Evolutionary conservation across 805 yeast species (phyloP).

Genomic region (Candida gorgasii): DNA sequence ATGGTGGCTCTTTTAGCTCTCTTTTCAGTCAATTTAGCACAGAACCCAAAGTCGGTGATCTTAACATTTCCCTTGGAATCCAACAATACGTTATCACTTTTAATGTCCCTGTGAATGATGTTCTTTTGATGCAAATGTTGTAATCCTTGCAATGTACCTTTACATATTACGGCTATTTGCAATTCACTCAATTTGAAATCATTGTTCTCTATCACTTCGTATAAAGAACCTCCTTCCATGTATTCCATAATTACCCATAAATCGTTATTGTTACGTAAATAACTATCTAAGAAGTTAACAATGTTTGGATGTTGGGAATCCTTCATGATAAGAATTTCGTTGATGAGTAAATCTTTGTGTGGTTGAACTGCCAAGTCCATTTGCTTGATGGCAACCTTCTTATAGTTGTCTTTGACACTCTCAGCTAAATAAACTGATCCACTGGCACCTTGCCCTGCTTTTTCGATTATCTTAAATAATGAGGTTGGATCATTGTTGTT

Average conservation of each 20-base stretch:
- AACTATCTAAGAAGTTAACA: slow-evolving; percentile 92
- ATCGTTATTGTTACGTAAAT: slow-evolving; percentile 73
- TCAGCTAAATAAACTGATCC: slow-evolving; percentile 93
- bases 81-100: slow-evolving; percentile 47
- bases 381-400: slow-evolving; percentile 92
- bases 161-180: slow-evolving; percentile 89
- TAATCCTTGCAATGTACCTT: slow-evolving; percentile 87
- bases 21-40: slow-evolving; percentile 76
- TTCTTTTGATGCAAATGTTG: slow-evolving; percentile 89
- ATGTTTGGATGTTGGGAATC: slow-evolving; percentile 93
- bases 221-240: slow-evolving; percentile 98
- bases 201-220: slow-evolving; percentile 93
- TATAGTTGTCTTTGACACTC: slow-evolving; percentile 53
- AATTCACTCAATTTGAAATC: slow-evolving; percentile 68
- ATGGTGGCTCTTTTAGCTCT: slow-evolving; percentile 75
- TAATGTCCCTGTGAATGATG: slow-evolving; percentile 71
- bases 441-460: slow-evolving; percentile 97
- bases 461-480: slow-evolving; percentile 70
- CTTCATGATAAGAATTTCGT: slow-evolving; percentile 95
- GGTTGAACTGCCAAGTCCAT: slow-evolving; percentile 92
- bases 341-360: slow-evolving; percentile 89
- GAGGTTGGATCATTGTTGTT: slow-evolving; percentile 84
- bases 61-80: slow-evolving; percentile 46
- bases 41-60: slow-evolving; percentile 49
- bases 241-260: slow-evolving; percentile 99